Percentiles rank a stretch among this genome's conserved stretches.
Evolutionary conservation across 495 filamentous ascomycete genomes (phyloP).

Genomic region (Aspergillus wentii): DNA sequence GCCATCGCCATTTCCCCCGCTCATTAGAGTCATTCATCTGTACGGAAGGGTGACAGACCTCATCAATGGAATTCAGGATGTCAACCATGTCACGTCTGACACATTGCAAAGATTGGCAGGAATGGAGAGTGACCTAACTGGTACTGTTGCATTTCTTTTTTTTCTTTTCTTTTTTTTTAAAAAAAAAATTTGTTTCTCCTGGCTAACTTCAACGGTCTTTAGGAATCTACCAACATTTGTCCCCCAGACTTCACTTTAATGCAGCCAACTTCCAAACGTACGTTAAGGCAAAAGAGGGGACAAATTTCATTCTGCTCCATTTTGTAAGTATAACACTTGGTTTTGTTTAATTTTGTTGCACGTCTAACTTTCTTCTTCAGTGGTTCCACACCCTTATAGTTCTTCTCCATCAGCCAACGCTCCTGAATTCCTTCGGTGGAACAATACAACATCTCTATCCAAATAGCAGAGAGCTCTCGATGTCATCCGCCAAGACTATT

Average conservation of each 20-base stretch:
- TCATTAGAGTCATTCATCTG: slow-evolving; percentile 77
- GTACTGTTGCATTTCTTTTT: too few species aligned
- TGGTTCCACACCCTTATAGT: slow-evolving; percentile 89
- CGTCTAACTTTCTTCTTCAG: slow-evolving; percentile 9
- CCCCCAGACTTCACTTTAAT: slow-evolving; percentile 70
- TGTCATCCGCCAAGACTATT: slow-evolving; percentile 86
- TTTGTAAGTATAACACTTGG: slow-evolving; percentile 36
- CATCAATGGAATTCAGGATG: slow-evolving; percentile 74
- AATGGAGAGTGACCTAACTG: slow-evolving; percentile 73
- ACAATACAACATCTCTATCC: slow-evolving; percentile 63
- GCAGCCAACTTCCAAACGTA: slow-evolving; percentile 73
- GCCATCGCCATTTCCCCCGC: slow-evolving; percentile 71
- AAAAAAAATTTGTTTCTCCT: too few species aligned
- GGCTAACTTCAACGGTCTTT: not conserved
- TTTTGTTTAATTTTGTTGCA: not conserved
- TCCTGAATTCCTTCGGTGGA: slow-evolving; percentile 72
- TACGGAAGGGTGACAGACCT: slow-evolving; percentile 79
- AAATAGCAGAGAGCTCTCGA: slow-evolving; percentile 74
- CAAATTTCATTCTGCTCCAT: slow-evolving; percentile 81
- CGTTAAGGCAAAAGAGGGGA: slow-evolving; percentile 69
- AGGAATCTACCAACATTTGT: slow-evolving; percentile 71
- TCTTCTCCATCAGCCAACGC: slow-evolving; percentile 74
- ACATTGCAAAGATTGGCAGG: slow-evolving; percentile 61
- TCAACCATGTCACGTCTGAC: slow-evolving; percentile 67
- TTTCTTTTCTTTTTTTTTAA: too few species aligned